These are phyloP conservation scores for Curvularia eragrostidis DNA, from an alignment of 2,329 filamentous ascomycete species.

Conservation along the genomic window DNA sequence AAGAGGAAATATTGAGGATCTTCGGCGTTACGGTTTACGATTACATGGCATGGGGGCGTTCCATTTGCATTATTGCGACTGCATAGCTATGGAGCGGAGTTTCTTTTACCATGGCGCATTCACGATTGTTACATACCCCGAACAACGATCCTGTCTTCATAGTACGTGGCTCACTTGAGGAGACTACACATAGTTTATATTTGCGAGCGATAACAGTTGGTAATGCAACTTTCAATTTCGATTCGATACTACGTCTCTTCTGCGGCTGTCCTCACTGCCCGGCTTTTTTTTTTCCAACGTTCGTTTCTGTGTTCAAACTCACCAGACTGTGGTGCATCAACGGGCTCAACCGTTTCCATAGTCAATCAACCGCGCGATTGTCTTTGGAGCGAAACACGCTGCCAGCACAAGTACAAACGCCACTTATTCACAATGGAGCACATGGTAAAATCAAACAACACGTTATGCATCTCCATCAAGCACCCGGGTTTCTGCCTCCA, in stretches of 20 bases:
- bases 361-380: conserved; percentile 7
- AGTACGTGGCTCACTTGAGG: conserved; percentile 23
- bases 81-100: conserved; percentile 44
- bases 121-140: conserved; percentile 26
- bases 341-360: not conserved
- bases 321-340: not conserved
- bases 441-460: conserved; percentile 12
- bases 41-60: conserved; percentile 38
- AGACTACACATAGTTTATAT: conserved; percentile 28
- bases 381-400: conserved; percentile 1
- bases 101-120: conserved; percentile 30
- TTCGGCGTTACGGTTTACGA: conserved; percentile 37
- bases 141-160: conserved; percentile 27
- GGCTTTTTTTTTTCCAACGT: not conserved
- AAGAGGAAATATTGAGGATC: conserved; percentile 40
- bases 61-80: conserved; percentile 33
- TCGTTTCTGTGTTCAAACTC: not conserved
- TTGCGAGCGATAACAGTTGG: conserved; percentile 12
- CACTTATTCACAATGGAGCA: conserved; percentile 13
- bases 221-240: conserved; percentile 11
- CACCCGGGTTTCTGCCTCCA: not conserved
- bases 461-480: not conserved
- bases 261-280: not conserved
- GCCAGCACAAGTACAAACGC: conserved; percentile 24
- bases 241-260: conserved; percentile 8